A percentile compares a stretch with the other conserved stretches of the same genome.
These are phyloP conservation scores for Ambrosia artemisiifolia DNA, from an alignment of 129 eudicot genomes.

Conservation along the genomic window DNA sequence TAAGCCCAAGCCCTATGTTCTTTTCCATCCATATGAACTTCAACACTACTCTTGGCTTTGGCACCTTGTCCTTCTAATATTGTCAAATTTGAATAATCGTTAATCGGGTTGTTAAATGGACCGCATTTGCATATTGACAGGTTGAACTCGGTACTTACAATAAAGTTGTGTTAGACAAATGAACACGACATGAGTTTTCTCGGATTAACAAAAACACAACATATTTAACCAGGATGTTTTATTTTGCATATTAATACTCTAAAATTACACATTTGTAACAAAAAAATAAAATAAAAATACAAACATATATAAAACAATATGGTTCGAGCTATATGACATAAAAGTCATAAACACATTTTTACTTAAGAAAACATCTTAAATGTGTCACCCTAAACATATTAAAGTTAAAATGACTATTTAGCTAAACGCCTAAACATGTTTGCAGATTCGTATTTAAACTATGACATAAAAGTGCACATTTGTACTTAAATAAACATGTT, in stretches of 20 bases:
- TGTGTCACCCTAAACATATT: no score
- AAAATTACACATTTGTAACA: background rate
- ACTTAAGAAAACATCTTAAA: no score
- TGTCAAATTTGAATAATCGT: background rate
- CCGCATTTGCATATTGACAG: background rate
- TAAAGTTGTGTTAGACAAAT: background rate
- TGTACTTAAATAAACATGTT: no score
- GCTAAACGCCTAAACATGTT: no score
- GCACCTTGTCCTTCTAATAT: constrained; percentile 31
- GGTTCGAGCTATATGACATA: no score
- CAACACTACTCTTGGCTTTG: constrained; percentile 74
- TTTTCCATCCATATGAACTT: constrained; percentile 99
- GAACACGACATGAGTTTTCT: background rate
- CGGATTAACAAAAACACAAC: background rate
- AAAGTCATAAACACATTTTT: no score
- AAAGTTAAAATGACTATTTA: no score
- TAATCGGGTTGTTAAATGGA: background rate
- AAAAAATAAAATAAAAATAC: background rate
- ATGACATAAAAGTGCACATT: no score
- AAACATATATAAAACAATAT: no score
- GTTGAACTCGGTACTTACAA: background rate
- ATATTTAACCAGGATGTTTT: background rate
- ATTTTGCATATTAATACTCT: background rate
- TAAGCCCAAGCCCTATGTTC: constrained; percentile 92
- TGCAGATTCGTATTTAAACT: no score